Evolutionary conservation across 768 basidiomycete genomes (phyloP).

Genomic region (Neoboletus magnificus): DNA sequence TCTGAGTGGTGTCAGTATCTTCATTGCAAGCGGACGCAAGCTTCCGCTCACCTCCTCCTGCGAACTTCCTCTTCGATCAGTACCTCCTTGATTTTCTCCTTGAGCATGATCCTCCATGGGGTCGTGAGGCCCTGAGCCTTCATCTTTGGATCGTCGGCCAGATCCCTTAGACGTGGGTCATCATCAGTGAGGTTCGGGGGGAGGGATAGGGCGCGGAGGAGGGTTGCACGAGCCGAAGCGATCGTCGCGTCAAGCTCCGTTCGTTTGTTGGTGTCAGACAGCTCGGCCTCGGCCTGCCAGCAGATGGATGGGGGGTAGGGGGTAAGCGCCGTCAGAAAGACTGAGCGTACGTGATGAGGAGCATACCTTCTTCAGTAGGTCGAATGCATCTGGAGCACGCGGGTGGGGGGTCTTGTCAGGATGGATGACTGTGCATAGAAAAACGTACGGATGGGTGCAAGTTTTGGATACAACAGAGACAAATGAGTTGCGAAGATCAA

Average conservation of each 20-base stretch:
- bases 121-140: constrained; percentile 39
- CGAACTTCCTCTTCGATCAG: constrained; percentile 89
- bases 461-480: not conserved
- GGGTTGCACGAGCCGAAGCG: constrained; percentile 62
- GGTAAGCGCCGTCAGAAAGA: not conserved
- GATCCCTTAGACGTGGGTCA: constrained; percentile 52
- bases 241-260: constrained; percentile 80
- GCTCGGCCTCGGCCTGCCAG: constrained; percentile 75
- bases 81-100: constrained; percentile 74
- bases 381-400: constrained; percentile 89
- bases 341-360: not conserved
- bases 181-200: constrained; percentile 57
- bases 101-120: constrained; percentile 63
- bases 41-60: constrained; percentile 64
- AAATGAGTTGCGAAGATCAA: not conserved
- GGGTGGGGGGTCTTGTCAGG: constrained; percentile 94
- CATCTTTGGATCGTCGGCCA: constrained; percentile 38
- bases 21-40: not conserved
- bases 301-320: not conserved
- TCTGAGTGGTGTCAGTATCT: constrained; percentile 37
- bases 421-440: constrained; percentile 76
- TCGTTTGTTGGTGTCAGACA: constrained; percentile 74
- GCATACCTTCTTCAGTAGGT: constrained; percentile 84
- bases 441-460: constrained; percentile 38
- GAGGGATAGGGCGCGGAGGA: constrained; percentile 63